These are phyloP conservation scores for Talaromyces piceae DNA, from an alignment of 2,329 filamentous ascomycete species.

Conservation along the genomic window DNA sequence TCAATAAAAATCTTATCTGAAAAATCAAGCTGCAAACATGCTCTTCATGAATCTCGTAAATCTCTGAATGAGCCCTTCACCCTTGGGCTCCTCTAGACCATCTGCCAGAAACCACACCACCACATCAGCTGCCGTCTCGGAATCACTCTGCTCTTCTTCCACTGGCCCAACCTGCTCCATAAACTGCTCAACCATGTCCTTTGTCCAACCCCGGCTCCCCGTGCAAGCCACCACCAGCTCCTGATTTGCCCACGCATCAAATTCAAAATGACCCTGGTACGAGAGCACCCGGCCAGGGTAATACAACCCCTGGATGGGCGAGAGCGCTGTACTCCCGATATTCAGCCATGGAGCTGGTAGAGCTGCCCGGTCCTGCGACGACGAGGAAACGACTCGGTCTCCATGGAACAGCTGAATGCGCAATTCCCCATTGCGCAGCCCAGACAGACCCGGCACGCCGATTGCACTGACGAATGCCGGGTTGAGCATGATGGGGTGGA, in stretches of 20 bases:
- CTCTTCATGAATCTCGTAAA: neutral
- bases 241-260: constrained; percentile 20
- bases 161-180: constrained; percentile 17
- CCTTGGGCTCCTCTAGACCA: constrained; percentile 5
- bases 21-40: neutral
- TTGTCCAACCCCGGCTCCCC: constrained; percentile 16
- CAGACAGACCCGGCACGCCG: constrained; percentile 8
- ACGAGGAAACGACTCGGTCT: constrained; percentile 20
- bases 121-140: constrained; percentile 25
- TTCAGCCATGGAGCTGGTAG: constrained; percentile 23
- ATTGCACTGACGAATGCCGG: constrained; percentile 14
- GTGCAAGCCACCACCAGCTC: constrained; percentile 21
- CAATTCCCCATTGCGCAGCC: constrained; percentile 11
- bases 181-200: constrained; percentile 10
- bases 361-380: neutral
- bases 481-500: constrained; percentile 20
- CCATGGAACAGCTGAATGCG: constrained; percentile 28
- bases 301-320: constrained; percentile 25
- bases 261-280: constrained; percentile 28
- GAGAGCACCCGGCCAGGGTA: constrained; percentile 22
- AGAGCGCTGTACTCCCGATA: constrained; percentile 20
- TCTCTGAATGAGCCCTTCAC: neutral
- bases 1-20: neutral
- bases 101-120: constrained; percentile 26
- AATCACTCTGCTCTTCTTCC: constrained; percentile 23